Percentiles rank a stretch among this genome's conserved stretches.
Conservation (phyloP, 1,139 yeast genomes). For the Casaregolazyma suthepensis region DNA sequence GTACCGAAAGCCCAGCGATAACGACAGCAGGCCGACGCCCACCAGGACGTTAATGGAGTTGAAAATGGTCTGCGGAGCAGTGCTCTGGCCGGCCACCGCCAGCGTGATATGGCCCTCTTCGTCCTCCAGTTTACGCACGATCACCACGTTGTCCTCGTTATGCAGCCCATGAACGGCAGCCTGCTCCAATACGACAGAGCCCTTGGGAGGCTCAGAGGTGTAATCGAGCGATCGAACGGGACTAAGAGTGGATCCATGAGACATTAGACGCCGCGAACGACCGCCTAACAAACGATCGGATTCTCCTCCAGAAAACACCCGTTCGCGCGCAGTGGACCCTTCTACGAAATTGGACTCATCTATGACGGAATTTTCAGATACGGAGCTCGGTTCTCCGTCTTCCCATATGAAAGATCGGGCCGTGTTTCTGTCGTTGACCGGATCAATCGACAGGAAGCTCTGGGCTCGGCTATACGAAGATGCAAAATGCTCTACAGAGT, state of each 20-base stretch:
- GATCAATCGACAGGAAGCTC: slow-evolving; percentile 53
- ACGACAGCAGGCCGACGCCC: slow-evolving; percentile 79
- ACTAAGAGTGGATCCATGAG: background rate
- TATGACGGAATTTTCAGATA: background rate
- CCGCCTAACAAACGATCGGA: slow-evolving; percentile 1
- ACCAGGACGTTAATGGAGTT: slow-evolving; percentile 80
- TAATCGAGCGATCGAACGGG: slow-evolving; percentile 3
- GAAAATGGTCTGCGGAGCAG: slow-evolving; percentile 82
- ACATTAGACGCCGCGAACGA: background rate
- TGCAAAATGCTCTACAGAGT: slow-evolving; percentile 72
- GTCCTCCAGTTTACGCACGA: slow-evolving; percentile 61
- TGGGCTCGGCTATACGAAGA: slow-evolving; percentile 76
- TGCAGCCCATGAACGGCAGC: slow-evolving; percentile 33
- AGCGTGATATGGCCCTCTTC: slow-evolving; percentile 70
- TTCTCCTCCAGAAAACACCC: background rate
- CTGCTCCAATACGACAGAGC: slow-evolving; percentile 24
- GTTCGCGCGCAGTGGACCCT: background rate
- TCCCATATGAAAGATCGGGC: slow-evolving; percentile 45
- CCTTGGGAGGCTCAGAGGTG: slow-evolving; percentile 13
- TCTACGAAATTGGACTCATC: background rate
- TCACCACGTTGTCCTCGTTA: slow-evolving; percentile 46
- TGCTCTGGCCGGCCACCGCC: slow-evolving; percentile 75
- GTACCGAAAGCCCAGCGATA: slow-evolving; percentile 72
- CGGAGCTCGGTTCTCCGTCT: slow-evolving; percentile 15
- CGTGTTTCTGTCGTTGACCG: slow-evolving; percentile 34